phyloP scores from a whole-genome alignment of 108 stramenopile species.

The Craspedostauros australis region DNA sequence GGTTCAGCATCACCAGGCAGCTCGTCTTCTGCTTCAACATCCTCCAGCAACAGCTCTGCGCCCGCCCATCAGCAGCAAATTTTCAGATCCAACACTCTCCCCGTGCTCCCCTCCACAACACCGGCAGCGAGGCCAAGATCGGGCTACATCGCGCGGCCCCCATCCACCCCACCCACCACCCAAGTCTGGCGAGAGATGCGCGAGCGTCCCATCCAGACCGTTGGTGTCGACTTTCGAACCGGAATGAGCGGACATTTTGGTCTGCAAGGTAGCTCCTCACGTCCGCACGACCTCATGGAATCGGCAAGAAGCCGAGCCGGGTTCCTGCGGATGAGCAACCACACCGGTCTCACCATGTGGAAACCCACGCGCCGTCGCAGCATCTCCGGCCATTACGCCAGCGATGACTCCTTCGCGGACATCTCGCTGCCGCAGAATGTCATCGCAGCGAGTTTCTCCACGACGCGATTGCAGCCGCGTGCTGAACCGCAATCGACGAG shows the following conservation, averaged over 20 bases:
- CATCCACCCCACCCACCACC: conserved; percentile 41
- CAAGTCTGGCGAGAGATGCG: conserved; percentile 39
- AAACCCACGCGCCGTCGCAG: too few relatives aligned
- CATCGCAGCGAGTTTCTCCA: too few relatives aligned
- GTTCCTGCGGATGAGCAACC: conserved; percentile 54
- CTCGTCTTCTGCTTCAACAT: not conserved
- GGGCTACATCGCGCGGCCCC: conserved; percentile 32
- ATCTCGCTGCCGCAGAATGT: too few relatives aligned
- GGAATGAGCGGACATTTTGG: conserved; percentile 71
- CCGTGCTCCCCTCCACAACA: conserved; percentile 51
- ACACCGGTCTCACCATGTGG: conserved; percentile 44
- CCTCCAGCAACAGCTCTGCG: too few relatives aligned
- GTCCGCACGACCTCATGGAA: conserved; percentile 54
- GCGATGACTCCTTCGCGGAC: too few relatives aligned
- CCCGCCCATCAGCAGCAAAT: too few relatives aligned
- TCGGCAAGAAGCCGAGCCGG: conserved; percentile 5
- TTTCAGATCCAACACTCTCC: conserved; percentile 28
- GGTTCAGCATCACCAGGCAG: conserved; percentile 6
- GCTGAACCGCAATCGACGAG: too few relatives aligned
- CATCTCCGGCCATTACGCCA: too few relatives aligned
- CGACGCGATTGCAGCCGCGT: too few relatives aligned
- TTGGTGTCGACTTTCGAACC: conserved; percentile 62
- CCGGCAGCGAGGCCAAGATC: conserved; percentile 33
- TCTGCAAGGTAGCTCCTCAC: conserved; percentile 45
- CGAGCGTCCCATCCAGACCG: conserved; percentile 25